Conservation (phyloP, 2,329 filamentous ascomycete genomes). For the Pezicula rhizophila region DNA sequence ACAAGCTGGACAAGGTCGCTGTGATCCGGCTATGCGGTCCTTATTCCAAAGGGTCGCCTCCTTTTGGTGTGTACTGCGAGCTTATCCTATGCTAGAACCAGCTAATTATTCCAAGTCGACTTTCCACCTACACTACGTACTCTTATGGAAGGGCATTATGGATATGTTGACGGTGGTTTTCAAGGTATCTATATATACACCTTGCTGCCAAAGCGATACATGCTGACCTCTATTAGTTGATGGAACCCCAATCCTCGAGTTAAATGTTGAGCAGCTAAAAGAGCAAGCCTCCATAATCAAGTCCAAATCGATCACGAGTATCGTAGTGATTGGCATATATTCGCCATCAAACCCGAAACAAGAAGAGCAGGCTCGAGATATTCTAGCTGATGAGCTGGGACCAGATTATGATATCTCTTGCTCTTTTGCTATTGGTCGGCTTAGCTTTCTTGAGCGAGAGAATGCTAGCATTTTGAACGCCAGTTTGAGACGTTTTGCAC, state of each 20-base stretch:
- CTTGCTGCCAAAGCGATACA: neutral
- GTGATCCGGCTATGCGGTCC: constrained; percentile 43
- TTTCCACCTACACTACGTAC: constrained; percentile 38
- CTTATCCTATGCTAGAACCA: too few relatives aligned
- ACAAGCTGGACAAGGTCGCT: constrained; percentile 43
- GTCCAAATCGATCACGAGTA: constrained; percentile 30
- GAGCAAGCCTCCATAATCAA: constrained; percentile 25
- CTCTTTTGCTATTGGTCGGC: constrained; percentile 42
- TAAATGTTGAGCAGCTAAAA: constrained; percentile 20
- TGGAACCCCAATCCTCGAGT: constrained; percentile 14
- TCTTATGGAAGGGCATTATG: constrained; percentile 40
- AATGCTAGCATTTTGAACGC: constrained; percentile 62
- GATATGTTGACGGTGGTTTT: constrained; percentile 39
- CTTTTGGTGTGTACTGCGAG: constrained; percentile 26
- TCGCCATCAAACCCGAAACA: constrained; percentile 51
- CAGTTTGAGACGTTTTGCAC: constrained; percentile 51
- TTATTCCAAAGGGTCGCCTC: constrained; percentile 42
- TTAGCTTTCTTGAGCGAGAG: constrained; percentile 50
- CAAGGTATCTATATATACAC: constrained; percentile 13
- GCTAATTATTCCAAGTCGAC: constrained; percentile 26
- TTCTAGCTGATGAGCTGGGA: constrained; percentile 32
- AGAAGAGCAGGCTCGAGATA: constrained; percentile 42
- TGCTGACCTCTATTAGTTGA: constrained; percentile 16
- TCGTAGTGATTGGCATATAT: constrained; percentile 53
- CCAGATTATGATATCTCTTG: constrained; percentile 43